Conservation (phyloP, 495 filamentous ascomycete genomes). For the Darksidea phi region DNA sequence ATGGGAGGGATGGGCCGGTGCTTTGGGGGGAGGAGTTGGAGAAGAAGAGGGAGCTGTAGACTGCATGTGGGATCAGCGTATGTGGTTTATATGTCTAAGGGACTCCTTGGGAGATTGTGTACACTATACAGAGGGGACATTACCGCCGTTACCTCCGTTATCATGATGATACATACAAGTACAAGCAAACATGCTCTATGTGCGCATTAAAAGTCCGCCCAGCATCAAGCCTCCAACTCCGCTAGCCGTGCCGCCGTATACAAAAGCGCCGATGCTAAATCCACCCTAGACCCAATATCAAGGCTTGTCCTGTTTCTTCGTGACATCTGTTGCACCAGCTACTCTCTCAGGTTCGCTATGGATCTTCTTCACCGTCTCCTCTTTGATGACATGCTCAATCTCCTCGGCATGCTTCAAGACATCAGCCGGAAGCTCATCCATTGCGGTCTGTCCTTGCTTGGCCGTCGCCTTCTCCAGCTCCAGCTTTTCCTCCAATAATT, state of each 20-base stretch:
- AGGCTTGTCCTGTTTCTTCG: not conserved
- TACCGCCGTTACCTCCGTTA: too few species aligned
- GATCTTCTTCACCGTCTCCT: constrained; percentile 23
- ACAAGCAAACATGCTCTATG: too few species aligned
- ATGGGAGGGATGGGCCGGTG: constrained; percentile 56
- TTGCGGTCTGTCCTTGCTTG: constrained; percentile 10
- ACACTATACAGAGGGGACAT: too few species aligned
- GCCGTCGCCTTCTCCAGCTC: constrained; percentile 37
- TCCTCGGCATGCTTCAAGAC: constrained; percentile 12
- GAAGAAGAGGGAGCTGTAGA: not conserved
- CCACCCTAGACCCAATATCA: not conserved
- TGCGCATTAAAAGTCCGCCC: too few species aligned
- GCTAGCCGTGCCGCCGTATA: not conserved
- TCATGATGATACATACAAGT: too few species aligned
- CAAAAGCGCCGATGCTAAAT: not conserved
- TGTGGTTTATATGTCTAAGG: too few species aligned
- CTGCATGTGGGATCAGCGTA: too few species aligned
- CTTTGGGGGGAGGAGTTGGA: constrained; percentile 29
- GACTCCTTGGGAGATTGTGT: too few species aligned
- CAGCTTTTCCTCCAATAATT: constrained; percentile 55
- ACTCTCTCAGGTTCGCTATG: constrained; percentile 21
- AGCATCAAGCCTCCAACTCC: not conserved
- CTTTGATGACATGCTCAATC: constrained; percentile 5
- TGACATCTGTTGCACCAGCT: not conserved
- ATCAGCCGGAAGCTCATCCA: constrained; percentile 19